Evolutionary conservation across 768 basidiomycete species (phyloP), one percentile per base, ranked within the genome.

Genomic region (Mycena sanguinolenta): DNA sequence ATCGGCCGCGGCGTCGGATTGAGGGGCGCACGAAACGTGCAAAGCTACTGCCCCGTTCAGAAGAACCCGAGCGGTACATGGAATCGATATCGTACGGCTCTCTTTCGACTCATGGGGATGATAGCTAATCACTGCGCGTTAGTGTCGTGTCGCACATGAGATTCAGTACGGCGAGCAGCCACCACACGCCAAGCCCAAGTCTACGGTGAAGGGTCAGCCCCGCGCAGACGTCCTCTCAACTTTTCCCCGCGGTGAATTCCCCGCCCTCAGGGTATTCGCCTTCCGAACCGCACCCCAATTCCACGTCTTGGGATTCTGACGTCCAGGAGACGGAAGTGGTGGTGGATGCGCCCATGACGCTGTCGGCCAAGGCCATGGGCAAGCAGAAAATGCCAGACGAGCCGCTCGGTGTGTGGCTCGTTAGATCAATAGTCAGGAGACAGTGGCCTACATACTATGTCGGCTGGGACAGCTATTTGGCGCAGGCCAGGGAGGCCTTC

Each of bases 351-450:
- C 44, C 44, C 21, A 16, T 23, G 2, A 34, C 34, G 21, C 27
- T 66, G 54, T 71, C 70, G 19, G 32, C 21, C 9, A 71, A 66
- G 21, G 70, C 70, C 23, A 5, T 10, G 38, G 70, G 70, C 12
- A 71, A 71, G 30, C 70, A 71, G 16, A 55, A 28, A 34, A 58
- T 30, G 36, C 21, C 28, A 14, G 53, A 28, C n/a, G n/a, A n/a
- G n/a, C n/a, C n/a, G n/a, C n/a, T n/a, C n/a, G n/a, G n/a, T n/a
- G n/a, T 7, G 52, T 50, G 25, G 27, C 1, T 8, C 13, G n/a
- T 21, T 14, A 2, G 17, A 16, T 13, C 19, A 30, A 23, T n/a
- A n/a, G n/a, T n/a, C n/a, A 36, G 5, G 2, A 21, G n/a, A n/a
- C 32, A 39, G 36, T 2, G 21, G 19, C 2, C 14, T 7, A 6